Base-by-base conservation (phyloP, 805 yeast species). In the Candida ascalaphidarum region DNA sequence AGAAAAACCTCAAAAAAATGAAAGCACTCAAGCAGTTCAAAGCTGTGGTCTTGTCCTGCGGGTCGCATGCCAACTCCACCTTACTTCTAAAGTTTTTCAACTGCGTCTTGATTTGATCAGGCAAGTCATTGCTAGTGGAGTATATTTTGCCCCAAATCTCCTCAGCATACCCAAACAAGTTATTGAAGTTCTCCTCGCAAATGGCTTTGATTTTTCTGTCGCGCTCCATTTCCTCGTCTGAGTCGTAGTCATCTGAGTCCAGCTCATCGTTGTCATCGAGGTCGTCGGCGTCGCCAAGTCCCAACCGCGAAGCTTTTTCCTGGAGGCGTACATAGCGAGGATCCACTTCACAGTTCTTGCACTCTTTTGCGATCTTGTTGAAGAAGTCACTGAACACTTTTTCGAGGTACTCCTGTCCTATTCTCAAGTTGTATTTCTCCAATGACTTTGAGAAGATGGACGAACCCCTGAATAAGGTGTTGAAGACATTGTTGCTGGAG, bases 11-110 rank as follows among this genome's bases (percentile, higher is more conserved):
- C 34, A 89, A 56, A 48, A 89, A 92, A 9, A 89, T 58, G 43
- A 92, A 82, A 1, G 95, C 86, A 13, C 92, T 71, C 18, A 88
- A 57, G 27, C 94, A 81, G 44, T 86, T 80, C 33, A 80, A 59
- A 0, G 85, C 68, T 1, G 68, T 62, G 3, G 49, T 44, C 33
- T 61, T 58, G 42, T 77, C 80, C 10, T 57, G 63, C 1, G 77
- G 74, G 36, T 70, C 75, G 35, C 74, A 65, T 8, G 72, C 71
- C 22, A 73, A 48, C 40, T 80, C 94, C 14, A 84, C 71, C 36
- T 73, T 75, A 14, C 60, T 62, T 31, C 95, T 52, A 31, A 85
- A 64, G 16, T 67, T 63, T 39, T 71, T 71, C 54, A 88, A 61
- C 36, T 81, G 81, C 5, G 50, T 50, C 38, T 78, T 79, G 21